Conservation (phyloP, 148 eudicot genomes). For the Fagopyrum tataricum region DNA sequence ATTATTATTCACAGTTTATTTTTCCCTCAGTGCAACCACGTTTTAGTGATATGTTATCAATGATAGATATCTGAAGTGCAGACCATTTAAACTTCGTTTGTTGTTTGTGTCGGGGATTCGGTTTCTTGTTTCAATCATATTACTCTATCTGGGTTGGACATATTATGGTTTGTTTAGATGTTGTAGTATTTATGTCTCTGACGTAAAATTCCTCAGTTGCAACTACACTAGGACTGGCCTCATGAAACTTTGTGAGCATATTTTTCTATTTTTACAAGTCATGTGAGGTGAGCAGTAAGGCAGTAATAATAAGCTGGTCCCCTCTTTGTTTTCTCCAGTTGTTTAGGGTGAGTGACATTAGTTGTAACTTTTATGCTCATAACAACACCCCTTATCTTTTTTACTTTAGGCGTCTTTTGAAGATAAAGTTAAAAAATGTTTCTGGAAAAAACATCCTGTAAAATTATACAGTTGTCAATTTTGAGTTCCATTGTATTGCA, state of each 20-base stretch:
- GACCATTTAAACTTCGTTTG: background rate
- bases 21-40: background rate
- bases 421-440: background rate
- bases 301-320: background rate
- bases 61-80: background rate
- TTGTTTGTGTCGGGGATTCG: background rate
- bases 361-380: background rate
- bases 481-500: background rate
- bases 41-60: background rate
- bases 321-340: background rate
- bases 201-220: background rate
- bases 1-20: background rate
- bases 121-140: background rate
- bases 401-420: background rate
- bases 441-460: constrained; percentile 1
- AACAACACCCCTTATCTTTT: background rate
- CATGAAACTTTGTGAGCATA: background rate
- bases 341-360: background rate
- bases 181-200: background rate
- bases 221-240: background rate
- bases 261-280: background rate
- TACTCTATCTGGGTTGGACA: background rate
- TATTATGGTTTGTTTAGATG: background rate
- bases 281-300: background rate
- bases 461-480: background rate